Conservation (phyloP, 78 protist genomes). For the Chrysochromulina tobinii region DNA sequence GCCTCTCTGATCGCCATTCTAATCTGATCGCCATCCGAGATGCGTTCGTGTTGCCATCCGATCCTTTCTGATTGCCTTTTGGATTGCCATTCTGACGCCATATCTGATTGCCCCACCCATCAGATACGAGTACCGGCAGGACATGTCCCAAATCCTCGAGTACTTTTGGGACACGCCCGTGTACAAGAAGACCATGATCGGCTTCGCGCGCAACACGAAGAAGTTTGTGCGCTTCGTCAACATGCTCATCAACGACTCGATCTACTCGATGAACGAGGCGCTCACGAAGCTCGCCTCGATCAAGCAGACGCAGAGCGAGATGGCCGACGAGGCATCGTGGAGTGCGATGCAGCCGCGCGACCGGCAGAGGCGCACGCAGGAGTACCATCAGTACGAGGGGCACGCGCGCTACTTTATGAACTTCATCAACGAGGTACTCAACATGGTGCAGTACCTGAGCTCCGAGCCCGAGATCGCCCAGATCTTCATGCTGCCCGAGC, state of each 20-base stretch:
- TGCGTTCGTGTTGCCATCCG: too few relatives aligned
- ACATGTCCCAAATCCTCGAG: neutral
- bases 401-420: constrained; percentile 11
- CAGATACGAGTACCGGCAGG: neutral
- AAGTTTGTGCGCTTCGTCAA: constrained; percentile 43
- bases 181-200: neutral
- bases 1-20: too few relatives aligned
- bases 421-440: neutral
- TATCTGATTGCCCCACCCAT: too few relatives aligned
- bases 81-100: too few relatives aligned
- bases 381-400: neutral
- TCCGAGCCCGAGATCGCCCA: neutral
- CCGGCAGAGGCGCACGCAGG: neutral
- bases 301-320: neutral
- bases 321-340: neutral
- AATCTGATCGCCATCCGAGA: too few relatives aligned
- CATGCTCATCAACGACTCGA: constrained; percentile 44
- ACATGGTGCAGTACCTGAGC: neutral
- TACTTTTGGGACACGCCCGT: neutral
- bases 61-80: too few relatives aligned
- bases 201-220: neutral
- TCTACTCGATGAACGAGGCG: constrained; percentile 51
- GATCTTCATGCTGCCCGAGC: constrained; percentile 13
- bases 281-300: constrained; percentile 8
- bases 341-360: neutral